Conservation (phyloP, 768 basidiomycete genomes). For the Daedalea quercina region DNA sequence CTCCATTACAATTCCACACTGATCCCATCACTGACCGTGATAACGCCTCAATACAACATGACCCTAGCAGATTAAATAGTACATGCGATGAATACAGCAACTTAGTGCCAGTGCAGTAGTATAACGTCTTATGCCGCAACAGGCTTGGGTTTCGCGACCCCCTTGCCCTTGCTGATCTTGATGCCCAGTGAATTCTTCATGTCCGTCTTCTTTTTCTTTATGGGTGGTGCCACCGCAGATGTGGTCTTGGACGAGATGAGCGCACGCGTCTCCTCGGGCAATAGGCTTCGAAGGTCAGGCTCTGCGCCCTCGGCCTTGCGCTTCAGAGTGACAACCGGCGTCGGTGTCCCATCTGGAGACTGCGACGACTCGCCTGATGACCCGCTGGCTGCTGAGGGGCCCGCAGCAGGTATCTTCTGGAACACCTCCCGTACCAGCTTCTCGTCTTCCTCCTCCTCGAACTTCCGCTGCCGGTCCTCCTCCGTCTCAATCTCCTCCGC, state of each 20-base stretch:
- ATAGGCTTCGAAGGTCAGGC: conserved; percentile 59
- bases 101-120: background rate
- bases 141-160: conserved; percentile 5
- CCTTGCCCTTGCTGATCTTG: conserved; percentile 52
- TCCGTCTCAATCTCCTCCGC: conserved; percentile 70
- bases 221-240: conserved; percentile 28
- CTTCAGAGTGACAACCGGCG: conserved; percentile 62
- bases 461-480: conserved; percentile 63
- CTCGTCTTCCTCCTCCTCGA: conserved; percentile 89
- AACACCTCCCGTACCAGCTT: conserved; percentile 83
- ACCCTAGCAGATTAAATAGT: too few species aligned
- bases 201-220: conserved; percentile 59
- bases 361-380: conserved; percentile 9
- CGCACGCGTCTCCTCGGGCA: conserved; percentile 60
- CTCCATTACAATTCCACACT: too few species aligned
- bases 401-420: conserved; percentile 54
- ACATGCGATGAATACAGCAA: too few species aligned
- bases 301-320: conserved; percentile 79
- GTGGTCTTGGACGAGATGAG: conserved; percentile 45
- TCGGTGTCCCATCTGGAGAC: conserved; percentile 18
- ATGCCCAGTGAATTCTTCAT: conserved; percentile 66
- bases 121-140: background rate
- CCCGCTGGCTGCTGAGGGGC: conserved; percentile 5
- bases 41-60: too few species aligned
- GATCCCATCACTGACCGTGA: too few species aligned